phyloP scores from a whole-genome alignment of 2,329 filamentous ascomycete genomes.

The Cladobotryum mycophilum region DNA sequence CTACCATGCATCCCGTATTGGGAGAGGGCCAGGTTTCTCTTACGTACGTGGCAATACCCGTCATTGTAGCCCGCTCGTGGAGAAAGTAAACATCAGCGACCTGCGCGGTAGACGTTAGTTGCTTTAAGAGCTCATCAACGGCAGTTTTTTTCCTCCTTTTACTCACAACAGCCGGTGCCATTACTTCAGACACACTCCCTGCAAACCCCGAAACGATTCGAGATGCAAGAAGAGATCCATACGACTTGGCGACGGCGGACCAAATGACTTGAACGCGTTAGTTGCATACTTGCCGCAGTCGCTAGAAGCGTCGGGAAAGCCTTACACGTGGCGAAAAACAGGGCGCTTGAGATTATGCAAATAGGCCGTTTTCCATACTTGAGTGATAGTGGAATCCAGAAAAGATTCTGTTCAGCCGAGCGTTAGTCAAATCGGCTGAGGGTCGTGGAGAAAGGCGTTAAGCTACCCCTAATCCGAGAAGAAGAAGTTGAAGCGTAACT shows the following conservation, averaged over 20 bases:
- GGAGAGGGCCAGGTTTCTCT: neutral
- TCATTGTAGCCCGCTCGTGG: conserved; percentile 2
- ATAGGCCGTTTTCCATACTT: conserved; percentile 1
- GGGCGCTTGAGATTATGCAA: conserved; percentile 1
- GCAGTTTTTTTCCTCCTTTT: neutral
- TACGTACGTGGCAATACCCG: neutral
- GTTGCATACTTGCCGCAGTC: neutral
- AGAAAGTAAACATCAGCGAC: conserved; percentile 4
- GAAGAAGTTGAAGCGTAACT: neutral
- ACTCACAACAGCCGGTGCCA: conserved; percentile 1
- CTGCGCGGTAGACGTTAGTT: neutral
- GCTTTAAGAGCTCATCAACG: neutral
- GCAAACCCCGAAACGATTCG: conserved; percentile 1
- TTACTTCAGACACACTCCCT: neutral
- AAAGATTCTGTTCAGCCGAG: conserved; percentile 1
- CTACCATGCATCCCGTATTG: neutral
- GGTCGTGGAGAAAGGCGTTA: neutral
- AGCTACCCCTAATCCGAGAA: conserved; percentile 1
- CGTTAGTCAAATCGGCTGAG: neutral
- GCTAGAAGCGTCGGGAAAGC: too few relatives aligned
- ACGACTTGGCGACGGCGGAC: conserved; percentile 1
- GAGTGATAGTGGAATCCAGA: conserved; percentile 2
- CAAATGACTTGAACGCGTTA: neutral
- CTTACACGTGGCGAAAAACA: neutral
- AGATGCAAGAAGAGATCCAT: conserved; percentile 3